These are phyloP conservation scores for Penicillium samsonianum DNA, from an alignment of 495 filamentous ascomycete genomes.

Conservation along the genomic window DNA sequence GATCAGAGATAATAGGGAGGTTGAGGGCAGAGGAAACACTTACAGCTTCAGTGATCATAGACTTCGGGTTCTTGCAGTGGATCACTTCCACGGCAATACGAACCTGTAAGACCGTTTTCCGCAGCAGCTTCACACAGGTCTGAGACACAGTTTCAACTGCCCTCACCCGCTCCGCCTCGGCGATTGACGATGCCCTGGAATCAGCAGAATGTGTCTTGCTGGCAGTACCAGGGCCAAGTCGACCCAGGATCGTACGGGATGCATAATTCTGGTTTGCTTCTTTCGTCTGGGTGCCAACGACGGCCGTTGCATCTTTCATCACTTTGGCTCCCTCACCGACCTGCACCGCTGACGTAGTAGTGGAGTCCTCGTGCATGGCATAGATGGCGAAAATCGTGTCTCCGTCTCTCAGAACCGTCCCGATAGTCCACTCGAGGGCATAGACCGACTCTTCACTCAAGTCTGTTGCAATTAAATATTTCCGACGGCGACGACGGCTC, in stretches of 20 bases:
- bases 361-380: slow-evolving; percentile 79
- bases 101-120: slow-evolving; percentile 89
- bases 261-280: slow-evolving; percentile 36
- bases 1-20: not conserved
- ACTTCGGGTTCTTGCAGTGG: slow-evolving; percentile 94
- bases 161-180: slow-evolving; percentile 74
- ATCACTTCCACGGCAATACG: slow-evolving; percentile 92
- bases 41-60: slow-evolving; percentile 78
- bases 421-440: slow-evolving; percentile 95
- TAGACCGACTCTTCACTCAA: slow-evolving; percentile 90
- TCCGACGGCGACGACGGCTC: slow-evolving; percentile 70
- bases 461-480: slow-evolving; percentile 91
- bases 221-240: slow-evolving; percentile 39
- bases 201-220: slow-evolving; percentile 48
- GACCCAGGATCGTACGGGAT: slow-evolving; percentile 39
- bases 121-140: slow-evolving; percentile 75
- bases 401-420: slow-evolving; percentile 90
- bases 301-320: slow-evolving; percentile 69
- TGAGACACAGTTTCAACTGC: slow-evolving; percentile 77
- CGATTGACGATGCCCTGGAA: slow-evolving; percentile 50
- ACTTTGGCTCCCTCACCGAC: slow-evolving; percentile 62
- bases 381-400: slow-evolving; percentile 92
- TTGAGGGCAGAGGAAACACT: slow-evolving; percentile 23
- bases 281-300: slow-evolving; percentile 54
- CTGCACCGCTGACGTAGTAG: slow-evolving; percentile 42